Evolutionary conservation across 2,329 filamentous ascomycete genomes (phyloP).

Genomic region (Aquanectria penicillioides): DNA sequence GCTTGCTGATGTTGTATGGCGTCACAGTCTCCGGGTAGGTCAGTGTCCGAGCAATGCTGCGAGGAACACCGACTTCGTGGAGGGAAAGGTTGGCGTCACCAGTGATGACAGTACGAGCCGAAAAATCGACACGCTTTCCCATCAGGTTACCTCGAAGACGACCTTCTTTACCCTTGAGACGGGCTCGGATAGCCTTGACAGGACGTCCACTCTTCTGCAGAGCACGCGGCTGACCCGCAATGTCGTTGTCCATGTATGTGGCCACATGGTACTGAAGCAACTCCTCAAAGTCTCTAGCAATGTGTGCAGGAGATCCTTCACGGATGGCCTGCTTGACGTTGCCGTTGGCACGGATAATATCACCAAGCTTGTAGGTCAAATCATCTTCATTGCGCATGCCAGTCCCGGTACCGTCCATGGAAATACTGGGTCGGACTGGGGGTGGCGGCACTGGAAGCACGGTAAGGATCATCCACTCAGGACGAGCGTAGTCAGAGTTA

Average conservation of each 20-base stretch:
- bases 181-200: constrained; percentile 94
- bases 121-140: constrained; percentile 99
- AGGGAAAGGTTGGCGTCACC: constrained; percentile 96
- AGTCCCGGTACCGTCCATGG: constrained; percentile 92
- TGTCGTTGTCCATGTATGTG: constrained; percentile 99
- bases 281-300: constrained; percentile 89
- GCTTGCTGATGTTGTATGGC: constrained; percentile 94
- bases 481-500: constrained; percentile 93
- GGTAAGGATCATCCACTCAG: constrained; percentile 98
- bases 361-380: constrained; percentile 98
- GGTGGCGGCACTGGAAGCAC: constrained; percentile 95
- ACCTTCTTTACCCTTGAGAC: constrained; percentile 98
- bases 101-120: constrained; percentile 98
- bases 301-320: constrained; percentile 91
- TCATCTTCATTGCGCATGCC: constrained; percentile 97
- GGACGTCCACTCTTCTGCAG: constrained; percentile 97
- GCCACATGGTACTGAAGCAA: constrained; percentile 97
- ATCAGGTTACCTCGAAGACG: constrained; percentile 98
- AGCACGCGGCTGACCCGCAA: constrained; percentile 92
- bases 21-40: constrained; percentile 98
- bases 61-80: constrained; percentile 96
- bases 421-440: constrained; percentile 95
- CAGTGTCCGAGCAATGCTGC: constrained; percentile 89
- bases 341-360: constrained; percentile 97
- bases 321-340: constrained; percentile 92